Base-by-base conservation (phyloP, 768 basidiomycete species). In the Cystofilobasidium ferigula region DNA sequence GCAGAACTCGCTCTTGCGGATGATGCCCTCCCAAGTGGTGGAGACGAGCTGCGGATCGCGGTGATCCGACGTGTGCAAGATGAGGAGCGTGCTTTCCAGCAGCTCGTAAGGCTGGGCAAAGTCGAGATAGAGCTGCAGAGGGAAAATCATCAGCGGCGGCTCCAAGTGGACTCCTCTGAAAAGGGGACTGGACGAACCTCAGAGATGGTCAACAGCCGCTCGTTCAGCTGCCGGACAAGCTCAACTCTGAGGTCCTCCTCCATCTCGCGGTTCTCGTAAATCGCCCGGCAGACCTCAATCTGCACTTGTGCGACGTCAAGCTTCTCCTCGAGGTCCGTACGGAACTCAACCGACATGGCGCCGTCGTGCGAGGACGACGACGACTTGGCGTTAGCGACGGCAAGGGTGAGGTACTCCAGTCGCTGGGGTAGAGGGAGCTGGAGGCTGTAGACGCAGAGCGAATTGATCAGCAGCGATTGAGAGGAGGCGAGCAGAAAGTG, bases 271-370 rank as follows among this genome's bases (percentile, higher is more conserved):
- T 72, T 62, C 70, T 83, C 81, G 64, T 82, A 81, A 45, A 85
- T 71, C 9, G 73, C 75, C 69, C 87, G 82, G 72, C 84, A 88
- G 56, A 95, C 82, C 75, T 97, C 94, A n/a, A 93, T 78, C 73
- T 99, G 95, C 12, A 98, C 90, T 77, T 94, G 88, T 8, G 92
- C 89, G 30, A 99, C 95, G 51, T 99, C 95, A 16, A 97, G 82
- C 74, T 92, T 91, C 76, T 99, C 95, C 78, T 97, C 93, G 24
- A 95, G 80, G 70, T 89, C 87, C 0, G 87, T 89, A n/a, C 94
- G 81, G 79, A 98, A 95, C 58, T 89, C 86, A 58, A 97, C 89
- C n/a, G 89, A 68, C 45, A 53, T 89, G 35, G 86, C 86, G 74
- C 92, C 88, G 51, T 54, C 51, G 70, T 91, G 87, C 12, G 89